Evolutionary conservation across 495 filamentous ascomycete genomes (phyloP).

Genomic region (Xylaria acuta): DNA sequence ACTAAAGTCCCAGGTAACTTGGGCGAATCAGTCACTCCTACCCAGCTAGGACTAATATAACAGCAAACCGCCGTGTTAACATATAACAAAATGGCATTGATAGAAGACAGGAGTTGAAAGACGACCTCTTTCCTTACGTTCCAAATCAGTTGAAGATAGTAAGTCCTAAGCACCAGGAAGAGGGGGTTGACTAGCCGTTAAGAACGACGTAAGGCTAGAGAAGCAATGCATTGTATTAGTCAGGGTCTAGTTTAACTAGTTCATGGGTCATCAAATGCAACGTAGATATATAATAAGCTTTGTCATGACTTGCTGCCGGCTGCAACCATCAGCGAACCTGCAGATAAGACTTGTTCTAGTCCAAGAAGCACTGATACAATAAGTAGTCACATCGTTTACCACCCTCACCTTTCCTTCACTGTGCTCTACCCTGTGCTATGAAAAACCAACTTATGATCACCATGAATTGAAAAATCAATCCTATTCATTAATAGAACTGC

Average conservation of each 20-base stretch:
- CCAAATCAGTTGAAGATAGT: background rate
- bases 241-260: background rate
- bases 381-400: background rate
- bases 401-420: background rate
- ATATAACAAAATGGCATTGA: background rate
- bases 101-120: background rate
- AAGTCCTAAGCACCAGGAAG: background rate
- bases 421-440: background rate
- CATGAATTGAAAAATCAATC: background rate
- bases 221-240: background rate
- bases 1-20: background rate
- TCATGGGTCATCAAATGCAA: background rate
- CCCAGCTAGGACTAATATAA: background rate
- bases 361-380: background rate
- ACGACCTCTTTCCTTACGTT: background rate
- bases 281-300: background rate
- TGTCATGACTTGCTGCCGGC: background rate
- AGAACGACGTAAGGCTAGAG: too few relatives aligned
- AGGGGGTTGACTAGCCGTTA: too few relatives aligned
- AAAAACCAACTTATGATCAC: background rate
- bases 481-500: background rate
- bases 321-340: background rate
- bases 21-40: too few relatives aligned
- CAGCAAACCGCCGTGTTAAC: background rate
- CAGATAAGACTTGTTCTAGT: background rate